phyloP scores from a whole-genome alignment of 768 basidiomycete genomes.

The Termitomyces sp. region DNA sequence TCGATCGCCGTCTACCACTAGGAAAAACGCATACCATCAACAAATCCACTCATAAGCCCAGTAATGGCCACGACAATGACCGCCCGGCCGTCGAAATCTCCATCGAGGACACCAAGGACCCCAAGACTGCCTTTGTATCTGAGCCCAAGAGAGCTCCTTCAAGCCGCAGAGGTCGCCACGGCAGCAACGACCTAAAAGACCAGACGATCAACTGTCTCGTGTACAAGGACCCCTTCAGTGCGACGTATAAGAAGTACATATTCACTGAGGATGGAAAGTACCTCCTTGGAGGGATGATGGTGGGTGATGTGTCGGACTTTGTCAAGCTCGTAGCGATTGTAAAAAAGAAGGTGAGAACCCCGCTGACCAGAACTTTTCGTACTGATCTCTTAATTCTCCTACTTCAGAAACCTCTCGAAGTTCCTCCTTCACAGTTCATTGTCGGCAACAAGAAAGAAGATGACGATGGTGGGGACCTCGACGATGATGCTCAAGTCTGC shows the following conservation, averaged over 20 bases:
- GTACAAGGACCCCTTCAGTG: conserved; percentile 69
- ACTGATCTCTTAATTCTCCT: not conserved
- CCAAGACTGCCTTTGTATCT: not conserved
- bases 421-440: conserved; percentile 63
- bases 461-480: conserved; percentile 58
- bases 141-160: not conserved
- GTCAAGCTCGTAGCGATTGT: conserved; percentile 65
- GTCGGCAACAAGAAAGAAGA: conserved; percentile 47
- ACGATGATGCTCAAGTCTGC: conserved; percentile 69
- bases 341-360: conserved; percentile 51
- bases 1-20: conserved; percentile 32
- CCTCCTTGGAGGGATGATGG: conserved; percentile 74
- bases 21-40: not conserved
- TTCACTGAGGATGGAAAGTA: conserved; percentile 69
- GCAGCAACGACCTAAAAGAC: conserved; percentile 8
- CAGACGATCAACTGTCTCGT: conserved; percentile 51
- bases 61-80: not conserved
- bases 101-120: not conserved
- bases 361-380: not conserved
- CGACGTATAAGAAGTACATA: conserved; percentile 72
- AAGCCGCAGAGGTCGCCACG: conserved; percentile 8
- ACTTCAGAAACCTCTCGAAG: conserved; percentile 55
- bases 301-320: conserved; percentile 67
- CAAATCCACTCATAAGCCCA: not conserved
- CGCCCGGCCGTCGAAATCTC: not conserved